Evolutionary conservation across 129 eudicot genomes (phyloP), one percentile per base, ranked within the genome.

Genomic region (Scalesia atractyloides): DNA sequence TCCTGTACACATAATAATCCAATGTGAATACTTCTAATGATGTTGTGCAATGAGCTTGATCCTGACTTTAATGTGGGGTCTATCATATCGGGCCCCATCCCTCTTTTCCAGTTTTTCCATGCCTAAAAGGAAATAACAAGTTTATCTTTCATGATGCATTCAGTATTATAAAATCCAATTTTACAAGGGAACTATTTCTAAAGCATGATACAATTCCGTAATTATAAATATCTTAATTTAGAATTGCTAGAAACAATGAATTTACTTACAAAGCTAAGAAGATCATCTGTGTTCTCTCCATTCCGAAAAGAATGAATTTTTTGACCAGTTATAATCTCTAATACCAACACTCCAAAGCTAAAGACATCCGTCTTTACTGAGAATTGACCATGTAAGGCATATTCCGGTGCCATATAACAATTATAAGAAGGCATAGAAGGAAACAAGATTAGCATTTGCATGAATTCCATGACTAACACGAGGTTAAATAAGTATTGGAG

Each of bases 351-450:
- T 20, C 83, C 78, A 46, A 72, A 79, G 76, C 73, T 72, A 48
- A 78, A 78, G 75, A 78, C 77, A 63, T 70, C 82, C 1, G 76
- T 16, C 22, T 78, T 70, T 30, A 79, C 66, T 1, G 78, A 79
- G 69, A 72, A 79, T 0, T 66, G 71, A 8, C 71, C 71, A 12
- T 22, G 57, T 13, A 9, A 44, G 13, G 33, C 15, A 19, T 54
- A 54, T 54, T 54, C 61, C 3, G 61, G 14, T 20, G 61, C 34
- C 61, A 54, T 54, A 10, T 54, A 54, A 54, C 33, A 33, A 54
- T 34, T 20, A 24, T 24, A 30, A 22, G n/a, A 58, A 22, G 15
- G 3, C 37, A 58, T 20, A 3, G n/a, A 57, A 24, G 24, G 36
- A 8, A 2, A 20, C 20, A 22, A 58, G 36, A 15, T 58, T 24